Evolutionary conservation across 1,284 basidiomycete genomes (phyloP), one percentile per base, ranked within the genome.

Genomic region (Ustilago trichophora): DNA sequence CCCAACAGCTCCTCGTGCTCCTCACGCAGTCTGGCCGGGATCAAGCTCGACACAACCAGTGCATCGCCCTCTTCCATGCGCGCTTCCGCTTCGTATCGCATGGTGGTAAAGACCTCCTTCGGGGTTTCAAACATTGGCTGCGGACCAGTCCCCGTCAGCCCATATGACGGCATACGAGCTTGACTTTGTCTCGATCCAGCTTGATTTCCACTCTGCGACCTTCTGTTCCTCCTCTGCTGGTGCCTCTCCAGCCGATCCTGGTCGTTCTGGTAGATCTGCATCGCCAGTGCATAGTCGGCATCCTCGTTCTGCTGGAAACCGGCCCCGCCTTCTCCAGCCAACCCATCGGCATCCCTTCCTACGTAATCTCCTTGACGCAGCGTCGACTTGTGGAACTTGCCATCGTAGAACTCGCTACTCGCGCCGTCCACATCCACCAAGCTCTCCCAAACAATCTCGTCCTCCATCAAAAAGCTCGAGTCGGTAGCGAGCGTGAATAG

Each of bases 401-500:
- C 70, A 37, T 76, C 74, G 34, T 56, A 76, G 40, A 74, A 73
- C 25, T 68, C 69, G 45, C 66, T 69, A 40, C 66, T 69, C 2
- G 59, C 85, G 2, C 91, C 91, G 64, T 93, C 91, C 34, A 93
- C 86, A 73, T 96, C 93, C 70, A 91, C 90, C 19, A 95, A 83
- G 15, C 88, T 87, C 82, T 95, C 92, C 92, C 93, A 94, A 4
- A 93, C 82, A 22, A 93, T 87, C 16, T 87, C 87, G 0, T 88
- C 84, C 76, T 93, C 91, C 68, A 87, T 82, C 13, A 89, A 82
- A 79, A 94, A 92, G 19, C 88, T 86, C 42, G 90, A 85, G 80
- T 94, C 93, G 0, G 91, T 92, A 7, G 89, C 90, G 57, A 94
- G 87, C 3, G 87, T 87, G 81, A 91, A 93, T 3, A 94, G 83